Conservation (phyloP, 441 rosid species). For the Sinapis alba region DNA sequence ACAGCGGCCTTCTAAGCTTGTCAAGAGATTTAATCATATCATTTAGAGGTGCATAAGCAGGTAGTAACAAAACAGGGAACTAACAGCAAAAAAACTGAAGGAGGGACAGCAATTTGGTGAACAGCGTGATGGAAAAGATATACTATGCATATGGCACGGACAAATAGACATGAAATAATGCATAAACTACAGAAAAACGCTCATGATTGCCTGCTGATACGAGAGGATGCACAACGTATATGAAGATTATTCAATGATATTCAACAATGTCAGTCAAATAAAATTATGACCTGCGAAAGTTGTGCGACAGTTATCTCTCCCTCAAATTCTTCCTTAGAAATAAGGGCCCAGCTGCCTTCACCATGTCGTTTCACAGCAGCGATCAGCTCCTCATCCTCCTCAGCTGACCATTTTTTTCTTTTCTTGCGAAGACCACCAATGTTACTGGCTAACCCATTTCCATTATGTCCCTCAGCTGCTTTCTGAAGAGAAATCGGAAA, state of each 20-base stretch:
- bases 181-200: slow-evolving; percentile 5
- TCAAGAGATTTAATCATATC: not conserved
- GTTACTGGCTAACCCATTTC: slow-evolving; percentile 46
- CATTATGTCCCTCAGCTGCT: slow-evolving; percentile 61
- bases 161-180: slow-evolving; percentile 8
- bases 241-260: slow-evolving; percentile 8
- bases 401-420: slow-evolving; percentile 71
- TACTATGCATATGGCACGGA: slow-evolving; percentile 8
- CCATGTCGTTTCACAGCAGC: slow-evolving; percentile 80
- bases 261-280: slow-evolving; percentile 3
- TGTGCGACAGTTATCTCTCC: slow-evolving; percentile 79
- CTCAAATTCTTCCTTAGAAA: slow-evolving; percentile 59
- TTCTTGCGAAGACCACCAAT: slow-evolving; percentile 62
- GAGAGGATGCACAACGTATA: slow-evolving; percentile 12
- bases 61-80: not conserved
- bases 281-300: slow-evolving; percentile 75
- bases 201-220: slow-evolving; percentile 21
- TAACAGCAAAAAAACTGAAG: not conserved
- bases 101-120: not conserved
- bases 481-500: slow-evolving; percentile 88
- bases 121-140: slow-evolving; percentile 4
- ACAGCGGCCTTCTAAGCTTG: not conserved
- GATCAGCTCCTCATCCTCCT: slow-evolving; percentile 65
- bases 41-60: slow-evolving; percentile 14
- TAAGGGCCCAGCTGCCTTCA: slow-evolving; percentile 85